These are phyloP conservation scores for Phytophthora litchii DNA, from an alignment of 352 stramenopile species.

Conservation along the genomic window DNA sequence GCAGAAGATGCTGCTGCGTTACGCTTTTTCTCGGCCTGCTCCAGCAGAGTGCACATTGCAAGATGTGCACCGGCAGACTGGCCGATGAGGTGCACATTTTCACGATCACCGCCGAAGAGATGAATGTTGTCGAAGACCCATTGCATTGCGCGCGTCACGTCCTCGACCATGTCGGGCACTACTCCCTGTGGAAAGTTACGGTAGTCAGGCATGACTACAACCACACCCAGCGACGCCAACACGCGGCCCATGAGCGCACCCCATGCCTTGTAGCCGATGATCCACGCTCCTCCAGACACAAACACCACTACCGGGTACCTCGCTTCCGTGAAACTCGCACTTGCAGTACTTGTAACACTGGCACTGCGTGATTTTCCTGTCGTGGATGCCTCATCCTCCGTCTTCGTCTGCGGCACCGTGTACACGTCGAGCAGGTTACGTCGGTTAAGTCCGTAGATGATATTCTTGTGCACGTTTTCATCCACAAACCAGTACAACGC, in stretches of 20 bases:
- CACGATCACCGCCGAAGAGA: conserved; percentile 83
- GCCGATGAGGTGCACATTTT: conserved; percentile 87
- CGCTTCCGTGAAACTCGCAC: conserved; percentile 28
- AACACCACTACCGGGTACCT: conserved; percentile 89
- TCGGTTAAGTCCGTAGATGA: conserved; percentile 75
- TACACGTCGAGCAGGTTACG: conserved; percentile 91
- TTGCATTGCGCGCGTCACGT: conserved; percentile 82
- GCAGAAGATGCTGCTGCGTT: conserved; percentile 12
- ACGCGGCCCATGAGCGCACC: conserved; percentile 84
- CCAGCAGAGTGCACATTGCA: conserved; percentile 71
- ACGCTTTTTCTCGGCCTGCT: conserved; percentile 67
- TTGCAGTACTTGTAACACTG: conserved; percentile 21
- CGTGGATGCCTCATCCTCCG: conserved; percentile 7
- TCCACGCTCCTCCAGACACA: conserved; percentile 90
- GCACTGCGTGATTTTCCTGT: conserved; percentile 19
- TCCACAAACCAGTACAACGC: conserved; percentile 63
- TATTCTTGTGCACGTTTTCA: conserved; percentile 76
- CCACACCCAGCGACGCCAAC: conserved; percentile 70
- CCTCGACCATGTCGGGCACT: conserved; percentile 91
- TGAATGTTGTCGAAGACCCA: conserved; percentile 90
- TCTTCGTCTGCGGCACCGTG: conserved; percentile 41
- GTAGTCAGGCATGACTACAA: conserved; percentile 93
- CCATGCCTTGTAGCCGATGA: conserved; percentile 95
- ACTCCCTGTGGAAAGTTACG: conserved; percentile 90
- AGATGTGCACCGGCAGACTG: conserved; percentile 92